Conservation (phyloP, 345 rosid genomes). For the Eucalyptus victrix region DNA sequence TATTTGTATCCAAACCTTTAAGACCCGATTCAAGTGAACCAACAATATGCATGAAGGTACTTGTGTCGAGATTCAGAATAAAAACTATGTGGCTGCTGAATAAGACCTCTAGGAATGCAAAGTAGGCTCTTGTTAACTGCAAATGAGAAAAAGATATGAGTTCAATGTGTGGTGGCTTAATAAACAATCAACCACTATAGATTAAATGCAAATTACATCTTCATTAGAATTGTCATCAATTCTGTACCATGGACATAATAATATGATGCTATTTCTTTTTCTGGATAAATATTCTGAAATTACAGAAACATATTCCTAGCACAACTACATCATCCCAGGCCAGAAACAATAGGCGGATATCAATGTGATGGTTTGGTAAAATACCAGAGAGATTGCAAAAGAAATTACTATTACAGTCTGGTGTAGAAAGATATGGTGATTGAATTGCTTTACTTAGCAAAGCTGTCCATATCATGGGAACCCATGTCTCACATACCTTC, state of each 20-base stretch:
- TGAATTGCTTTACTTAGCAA: background rate
- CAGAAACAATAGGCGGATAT: background rate
- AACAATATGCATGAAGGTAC: conserved; percentile 84
- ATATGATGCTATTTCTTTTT: background rate
- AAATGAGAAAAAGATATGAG: conserved; percentile 6
- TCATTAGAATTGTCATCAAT: background rate
- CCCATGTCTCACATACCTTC: conserved; percentile 43
- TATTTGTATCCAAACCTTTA: conserved; percentile 81
- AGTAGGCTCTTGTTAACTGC: conserved; percentile 97
- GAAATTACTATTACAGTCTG: background rate
- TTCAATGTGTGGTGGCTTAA: background rate
- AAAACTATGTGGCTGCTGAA: conserved; percentile 68
- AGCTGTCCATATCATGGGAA: background rate
- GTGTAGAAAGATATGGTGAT: background rate
- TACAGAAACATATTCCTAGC: background rate
- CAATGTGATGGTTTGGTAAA: background rate
- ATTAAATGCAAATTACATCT: background rate
- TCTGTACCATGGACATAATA: background rate
- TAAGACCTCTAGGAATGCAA: conserved; percentile 86
- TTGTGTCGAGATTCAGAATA: conserved; percentile 69
- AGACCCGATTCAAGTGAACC: conserved; percentile 97
- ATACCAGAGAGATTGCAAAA: background rate
- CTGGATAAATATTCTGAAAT: background rate
- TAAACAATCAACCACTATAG: background rate
- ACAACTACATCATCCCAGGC: background rate